Conservation (phyloP, 192 early-diverging fungal genomes). For the Umbelopsis sp. region DNA sequence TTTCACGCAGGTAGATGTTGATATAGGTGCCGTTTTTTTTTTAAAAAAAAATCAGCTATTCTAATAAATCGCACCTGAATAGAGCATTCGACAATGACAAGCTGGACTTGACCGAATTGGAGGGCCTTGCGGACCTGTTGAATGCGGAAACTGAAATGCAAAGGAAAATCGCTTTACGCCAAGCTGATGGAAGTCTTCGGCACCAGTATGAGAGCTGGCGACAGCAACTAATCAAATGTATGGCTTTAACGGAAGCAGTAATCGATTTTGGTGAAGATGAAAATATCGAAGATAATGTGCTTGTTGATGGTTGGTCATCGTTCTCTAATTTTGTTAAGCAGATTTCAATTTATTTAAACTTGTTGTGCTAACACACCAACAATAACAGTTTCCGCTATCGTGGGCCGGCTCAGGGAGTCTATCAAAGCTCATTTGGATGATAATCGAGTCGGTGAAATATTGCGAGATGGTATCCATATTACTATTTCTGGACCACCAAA, state of each 20-base stretch:
- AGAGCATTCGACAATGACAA: conserved; percentile 77
- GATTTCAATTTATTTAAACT: no score
- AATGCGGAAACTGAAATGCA: conserved; percentile 84
- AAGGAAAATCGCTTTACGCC: conserved; percentile 63
- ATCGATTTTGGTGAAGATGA: conserved; percentile 86
- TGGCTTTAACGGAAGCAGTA: conserved; percentile 68
- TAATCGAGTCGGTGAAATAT: conserved; percentile 68
- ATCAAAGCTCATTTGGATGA: conserved; percentile 61
- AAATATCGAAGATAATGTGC: conserved; percentile 72
- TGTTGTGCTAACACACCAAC: neutral
- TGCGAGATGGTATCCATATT: conserved; percentile 70
- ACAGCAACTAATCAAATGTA: conserved; percentile 52
- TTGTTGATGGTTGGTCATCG: conserved; percentile 46
- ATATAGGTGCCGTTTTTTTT: neutral
- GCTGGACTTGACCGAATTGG: conserved; percentile 70
- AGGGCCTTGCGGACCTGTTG: conserved; percentile 74
- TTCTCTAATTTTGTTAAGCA: neutral
- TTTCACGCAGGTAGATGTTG: conserved; percentile 59
- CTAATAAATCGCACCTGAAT: neutral
- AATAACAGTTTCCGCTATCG: neutral
- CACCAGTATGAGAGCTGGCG: conserved; percentile 69
- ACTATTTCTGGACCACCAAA: conserved; percentile 79
- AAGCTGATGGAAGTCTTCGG: conserved; percentile 69
- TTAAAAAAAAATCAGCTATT: neutral
- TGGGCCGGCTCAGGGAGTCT: conserved; percentile 19